Percentiles rank a stretch among this genome's conserved stretches.
These are phyloP conservation scores for Botrytis elliptica DNA, from an alignment of 2,329 filamentous ascomycete species.

Conservation along the genomic window DNA sequence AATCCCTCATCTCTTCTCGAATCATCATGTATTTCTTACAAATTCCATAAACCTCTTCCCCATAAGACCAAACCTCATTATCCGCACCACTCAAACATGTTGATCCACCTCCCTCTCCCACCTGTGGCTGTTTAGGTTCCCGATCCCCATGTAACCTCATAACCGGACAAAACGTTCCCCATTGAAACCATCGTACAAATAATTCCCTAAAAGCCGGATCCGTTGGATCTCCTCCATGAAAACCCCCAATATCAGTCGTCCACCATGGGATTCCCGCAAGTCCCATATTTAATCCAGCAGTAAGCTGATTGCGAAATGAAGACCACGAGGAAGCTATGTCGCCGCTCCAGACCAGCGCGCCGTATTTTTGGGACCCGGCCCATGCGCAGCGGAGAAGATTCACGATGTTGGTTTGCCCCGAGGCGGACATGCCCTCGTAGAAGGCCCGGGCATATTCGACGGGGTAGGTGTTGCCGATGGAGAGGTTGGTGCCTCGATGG, in stretches of 20 bases:
- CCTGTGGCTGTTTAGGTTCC: slow-evolving; percentile 53
- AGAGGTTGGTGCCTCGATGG: slow-evolving; percentile 51
- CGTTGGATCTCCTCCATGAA: slow-evolving; percentile 61
- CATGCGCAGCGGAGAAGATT: slow-evolving; percentile 59
- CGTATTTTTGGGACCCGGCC: slow-evolving; percentile 61
- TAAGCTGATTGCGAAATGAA: slow-evolving; percentile 57
- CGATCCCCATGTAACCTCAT: slow-evolving; percentile 67
- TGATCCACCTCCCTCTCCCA: slow-evolving; percentile 27
- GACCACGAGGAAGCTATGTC: slow-evolving; percentile 65
- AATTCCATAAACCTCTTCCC: slow-evolving; percentile 58
- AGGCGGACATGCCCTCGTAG: slow-evolving; percentile 55
- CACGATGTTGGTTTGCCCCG: slow-evolving; percentile 56
- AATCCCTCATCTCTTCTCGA: slow-evolving; percentile 57
- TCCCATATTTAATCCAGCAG: slow-evolving; percentile 65
- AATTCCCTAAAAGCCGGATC: slow-evolving; percentile 59
- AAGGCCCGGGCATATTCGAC: slow-evolving; percentile 57
- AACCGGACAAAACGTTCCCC: slow-evolving; percentile 65
- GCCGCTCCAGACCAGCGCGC: slow-evolving; percentile 65
- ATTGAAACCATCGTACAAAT: slow-evolving; percentile 68
- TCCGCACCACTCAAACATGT: slow-evolving; percentile 45
- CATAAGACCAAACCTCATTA: slow-evolving; percentile 68
- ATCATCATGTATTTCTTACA: slow-evolving; percentile 58
- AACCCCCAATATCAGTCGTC: slow-evolving; percentile 70
- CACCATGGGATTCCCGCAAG: slow-evolving; percentile 64
- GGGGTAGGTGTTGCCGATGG: slow-evolving; percentile 61